Percentiles rank a stretch among this genome's conserved stretches.
Conservation (phyloP, 164 flowering plant genomes). For the Macadamia tetraphylla region DNA sequence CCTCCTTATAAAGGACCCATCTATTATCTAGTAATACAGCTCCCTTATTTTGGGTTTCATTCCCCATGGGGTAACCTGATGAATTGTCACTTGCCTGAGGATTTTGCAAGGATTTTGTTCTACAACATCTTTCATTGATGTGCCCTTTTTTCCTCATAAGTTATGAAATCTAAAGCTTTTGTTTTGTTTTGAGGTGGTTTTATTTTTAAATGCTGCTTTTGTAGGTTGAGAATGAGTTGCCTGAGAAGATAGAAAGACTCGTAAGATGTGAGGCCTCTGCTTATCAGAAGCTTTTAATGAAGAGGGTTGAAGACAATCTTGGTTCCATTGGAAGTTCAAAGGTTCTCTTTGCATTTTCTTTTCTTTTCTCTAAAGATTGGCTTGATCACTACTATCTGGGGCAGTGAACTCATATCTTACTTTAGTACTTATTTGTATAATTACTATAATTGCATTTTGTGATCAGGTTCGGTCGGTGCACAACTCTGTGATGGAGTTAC, state of each 20-base stretch:
- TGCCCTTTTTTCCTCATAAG: neutral
- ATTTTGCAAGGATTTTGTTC: neutral
- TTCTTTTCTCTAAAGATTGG: neutral
- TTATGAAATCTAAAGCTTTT: neutral
- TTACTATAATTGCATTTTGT: constrained; percentile 3
- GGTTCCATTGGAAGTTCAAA: constrained; percentile 80
- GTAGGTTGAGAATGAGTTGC: constrained; percentile 95
- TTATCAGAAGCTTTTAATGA: constrained; percentile 96
- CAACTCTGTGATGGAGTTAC: constrained; percentile 95
- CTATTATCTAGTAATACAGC: neutral
- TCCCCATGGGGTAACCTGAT: neutral
- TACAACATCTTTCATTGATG: neutral
- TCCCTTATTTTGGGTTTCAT: neutral
- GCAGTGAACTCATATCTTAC: neutral
- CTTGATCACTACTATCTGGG: neutral
- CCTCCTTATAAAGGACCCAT: too few relatives aligned
- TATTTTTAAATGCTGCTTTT: constrained; percentile 6
- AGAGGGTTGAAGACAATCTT: constrained; percentile 96
- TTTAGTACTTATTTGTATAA: neutral
- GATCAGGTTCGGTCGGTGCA: constrained; percentile 84
- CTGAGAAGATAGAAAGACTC: constrained; percentile 97
- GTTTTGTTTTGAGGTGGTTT: neutral
- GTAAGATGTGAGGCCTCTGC: constrained; percentile 97
- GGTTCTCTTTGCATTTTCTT: constrained; percentile 32
- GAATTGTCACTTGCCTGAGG: neutral